Percentiles rank a stretch among this genome's conserved stretches.
phyloP scores from a whole-genome alignment of 768 basidiomycete genomes.

The Imleria badia region DNA sequence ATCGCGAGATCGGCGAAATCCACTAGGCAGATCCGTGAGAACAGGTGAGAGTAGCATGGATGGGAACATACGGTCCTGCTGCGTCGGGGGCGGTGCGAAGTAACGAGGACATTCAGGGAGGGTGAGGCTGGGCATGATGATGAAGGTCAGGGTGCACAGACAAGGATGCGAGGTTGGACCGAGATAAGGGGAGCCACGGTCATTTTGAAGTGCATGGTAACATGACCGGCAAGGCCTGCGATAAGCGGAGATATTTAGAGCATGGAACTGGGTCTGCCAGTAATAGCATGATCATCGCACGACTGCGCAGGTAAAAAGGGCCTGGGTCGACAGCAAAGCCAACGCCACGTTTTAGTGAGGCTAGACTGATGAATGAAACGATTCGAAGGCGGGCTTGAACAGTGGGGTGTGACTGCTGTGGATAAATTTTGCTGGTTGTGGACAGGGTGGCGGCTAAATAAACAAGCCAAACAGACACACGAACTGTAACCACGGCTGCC shows the following conservation, averaged over 20 bases:
- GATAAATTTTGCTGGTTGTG: constrained; percentile 18
- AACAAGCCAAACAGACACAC: constrained; percentile 29
- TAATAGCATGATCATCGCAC: not conserved
- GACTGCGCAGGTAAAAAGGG: not conserved
- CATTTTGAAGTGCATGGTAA: not conserved
- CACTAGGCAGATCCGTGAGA: constrained; percentile 35
- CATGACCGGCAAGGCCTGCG: not conserved
- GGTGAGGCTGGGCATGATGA: constrained; percentile 31
- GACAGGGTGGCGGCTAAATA: constrained; percentile 14
- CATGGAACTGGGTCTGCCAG: not conserved
- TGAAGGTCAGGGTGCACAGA: no score
- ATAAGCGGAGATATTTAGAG: no score
- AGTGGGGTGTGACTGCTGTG: not conserved
- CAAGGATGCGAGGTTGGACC: no score
- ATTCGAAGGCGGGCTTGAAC: not conserved
- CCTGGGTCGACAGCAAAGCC: not conserved
- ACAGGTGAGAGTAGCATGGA: not conserved
- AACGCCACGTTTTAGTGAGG: not conserved
- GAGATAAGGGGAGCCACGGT: not conserved
- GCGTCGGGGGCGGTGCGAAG: constrained; percentile 31
- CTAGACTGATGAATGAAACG: not conserved
- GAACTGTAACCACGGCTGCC: no score
- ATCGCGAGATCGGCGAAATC: constrained; percentile 51
- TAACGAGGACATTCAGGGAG: constrained; percentile 37
- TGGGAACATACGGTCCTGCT: constrained; percentile 32